A percentile compares a stretch with the other conserved stretches of the same genome.
Conservation (phyloP, 257 asterid genomes). For the Solanum paucissectum region DNA sequence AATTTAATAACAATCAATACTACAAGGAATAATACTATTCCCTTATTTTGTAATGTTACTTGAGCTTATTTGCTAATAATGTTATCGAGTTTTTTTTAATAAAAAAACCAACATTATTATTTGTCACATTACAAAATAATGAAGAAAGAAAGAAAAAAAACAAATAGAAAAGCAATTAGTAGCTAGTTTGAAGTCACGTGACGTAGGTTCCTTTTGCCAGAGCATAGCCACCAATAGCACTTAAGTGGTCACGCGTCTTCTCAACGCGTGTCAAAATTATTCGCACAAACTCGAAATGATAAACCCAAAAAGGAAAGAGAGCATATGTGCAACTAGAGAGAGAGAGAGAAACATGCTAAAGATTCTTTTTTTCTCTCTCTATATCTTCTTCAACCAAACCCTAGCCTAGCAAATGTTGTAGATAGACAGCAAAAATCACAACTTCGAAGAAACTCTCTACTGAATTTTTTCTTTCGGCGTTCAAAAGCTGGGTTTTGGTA, state of each 20-base stretch:
- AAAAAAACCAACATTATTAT: too few relatives aligned
- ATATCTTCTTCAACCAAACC: conserved; percentile 9
- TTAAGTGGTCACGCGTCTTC: not conserved
- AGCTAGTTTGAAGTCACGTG: not conserved
- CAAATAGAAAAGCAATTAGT: not conserved
- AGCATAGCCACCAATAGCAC: not conserved
- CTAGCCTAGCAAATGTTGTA: not conserved
- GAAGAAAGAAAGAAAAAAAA: too few relatives aligned
- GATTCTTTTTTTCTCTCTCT: not conserved
- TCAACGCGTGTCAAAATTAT: conserved; percentile 8
- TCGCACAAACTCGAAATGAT: not conserved
- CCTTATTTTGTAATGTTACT: too few relatives aligned
- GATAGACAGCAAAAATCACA: not conserved
- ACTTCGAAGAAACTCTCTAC: not conserved
- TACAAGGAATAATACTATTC: too few relatives aligned
- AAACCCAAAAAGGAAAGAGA: not conserved
- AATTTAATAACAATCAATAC: too few relatives aligned
- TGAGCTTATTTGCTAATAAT: too few relatives aligned
- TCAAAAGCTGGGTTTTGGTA: not conserved
- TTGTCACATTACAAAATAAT: too few relatives aligned
- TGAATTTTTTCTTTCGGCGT: not conserved
- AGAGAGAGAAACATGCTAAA: not conserved
- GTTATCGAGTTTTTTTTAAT: too few relatives aligned
- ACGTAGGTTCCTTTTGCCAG: not conserved
- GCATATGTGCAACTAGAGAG: not conserved